phyloP scores from a whole-genome alignment of 176 grass and related monocot genomes.

The Bolboschoenus planiculmis region DNA sequence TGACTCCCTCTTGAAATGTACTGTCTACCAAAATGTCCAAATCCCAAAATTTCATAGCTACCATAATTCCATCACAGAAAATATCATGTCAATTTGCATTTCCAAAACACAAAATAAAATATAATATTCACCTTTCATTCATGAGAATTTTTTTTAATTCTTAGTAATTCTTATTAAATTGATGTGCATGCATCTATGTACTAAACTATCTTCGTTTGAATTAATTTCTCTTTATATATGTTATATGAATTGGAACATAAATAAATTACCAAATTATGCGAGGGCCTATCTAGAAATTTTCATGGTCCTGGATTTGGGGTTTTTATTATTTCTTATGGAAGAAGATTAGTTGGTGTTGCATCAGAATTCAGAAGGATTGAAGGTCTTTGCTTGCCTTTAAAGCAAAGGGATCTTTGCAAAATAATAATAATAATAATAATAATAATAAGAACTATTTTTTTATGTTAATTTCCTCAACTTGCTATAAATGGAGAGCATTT shows the following conservation, averaged over 20 bases:
- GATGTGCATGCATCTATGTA: no score
- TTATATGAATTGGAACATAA: not conserved
- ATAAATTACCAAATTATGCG: not conserved
- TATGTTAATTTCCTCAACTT: no score
- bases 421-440: not conserved
- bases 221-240: no score
- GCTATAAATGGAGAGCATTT: no score
- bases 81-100: not conserved
- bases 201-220: no score
- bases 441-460: no score
- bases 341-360: slow-evolving; percentile 1
- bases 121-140: not conserved
- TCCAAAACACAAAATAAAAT: not conserved
- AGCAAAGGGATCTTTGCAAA: not conserved
- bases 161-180: not conserved
- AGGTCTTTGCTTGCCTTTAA: not conserved
- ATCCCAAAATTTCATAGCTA: not conserved
- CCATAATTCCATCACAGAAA: not conserved
- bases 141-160: no score
- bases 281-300: not conserved
- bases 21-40: not conserved
- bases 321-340: not conserved
- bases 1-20: not conserved
- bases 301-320: not conserved
- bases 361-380: not conserved